Evolutionary conservation across 1,139 yeast genomes (phyloP).

Genomic region (Yarrowia galli): DNA sequence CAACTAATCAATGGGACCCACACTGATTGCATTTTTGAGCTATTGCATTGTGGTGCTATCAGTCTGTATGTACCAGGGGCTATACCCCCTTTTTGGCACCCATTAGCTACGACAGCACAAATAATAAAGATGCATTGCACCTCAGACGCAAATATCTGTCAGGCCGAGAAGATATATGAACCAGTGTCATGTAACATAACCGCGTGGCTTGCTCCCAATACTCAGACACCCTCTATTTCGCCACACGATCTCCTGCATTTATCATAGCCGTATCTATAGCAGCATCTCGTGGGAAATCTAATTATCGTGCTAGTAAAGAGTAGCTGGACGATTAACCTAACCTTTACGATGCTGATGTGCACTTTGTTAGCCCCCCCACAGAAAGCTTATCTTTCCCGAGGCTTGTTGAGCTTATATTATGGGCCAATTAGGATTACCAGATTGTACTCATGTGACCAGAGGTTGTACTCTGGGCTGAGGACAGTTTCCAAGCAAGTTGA

Average conservation of each 20-base stretch:
- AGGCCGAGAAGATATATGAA: not conserved
- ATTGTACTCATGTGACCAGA: not conserved
- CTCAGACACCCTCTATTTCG: too few relatives aligned
- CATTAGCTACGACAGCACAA: too few relatives aligned
- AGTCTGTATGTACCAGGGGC: not conserved
- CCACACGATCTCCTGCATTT: conserved; percentile 3
- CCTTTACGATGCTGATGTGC: not conserved
- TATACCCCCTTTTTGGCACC: not conserved
- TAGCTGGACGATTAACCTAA: not conserved
- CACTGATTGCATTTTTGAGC: too few relatives aligned
- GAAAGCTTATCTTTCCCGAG: conserved; percentile 17
- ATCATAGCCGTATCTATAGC: not conserved
- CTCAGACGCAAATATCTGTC: conserved; percentile 18
- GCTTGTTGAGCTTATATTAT: conserved; percentile 6
- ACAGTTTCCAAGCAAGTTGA: too few relatives aligned
- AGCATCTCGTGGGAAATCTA: not conserved
- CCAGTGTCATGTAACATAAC: not conserved
- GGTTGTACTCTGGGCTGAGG: too few relatives aligned
- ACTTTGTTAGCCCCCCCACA: conserved; percentile 3
- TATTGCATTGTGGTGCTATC: too few relatives aligned
- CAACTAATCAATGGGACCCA: not conserved
- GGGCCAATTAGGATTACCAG: not conserved
- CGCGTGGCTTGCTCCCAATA: too few relatives aligned
- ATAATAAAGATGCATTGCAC: conserved; percentile 12
- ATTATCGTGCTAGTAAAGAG: not conserved